Evolutionary conservation across 148 eudicot species (phyloP), one percentile per base, ranked within the genome.

Genomic region (Fallopia convolvulus): DNA sequence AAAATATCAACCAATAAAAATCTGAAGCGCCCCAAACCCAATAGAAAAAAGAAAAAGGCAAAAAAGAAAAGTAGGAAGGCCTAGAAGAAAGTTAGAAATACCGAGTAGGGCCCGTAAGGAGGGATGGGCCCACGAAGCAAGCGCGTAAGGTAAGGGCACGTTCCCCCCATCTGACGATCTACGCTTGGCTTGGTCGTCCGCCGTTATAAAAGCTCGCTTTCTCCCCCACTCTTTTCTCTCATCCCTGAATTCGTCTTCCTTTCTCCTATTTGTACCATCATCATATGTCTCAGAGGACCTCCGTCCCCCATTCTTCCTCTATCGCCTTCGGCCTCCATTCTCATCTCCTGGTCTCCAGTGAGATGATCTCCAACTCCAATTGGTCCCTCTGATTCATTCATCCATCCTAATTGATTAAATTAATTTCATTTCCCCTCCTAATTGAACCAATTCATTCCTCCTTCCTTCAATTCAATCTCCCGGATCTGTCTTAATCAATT

Each of bases 201-300:
- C 14, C 65, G 33, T 50, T 72, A 72, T 72, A 72, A 41, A 72
- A 72, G 10, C 74, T 72, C 74, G 47, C 74, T 13, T 41, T 72
- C 74, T 41, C 47, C 9, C 11, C 74, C 26, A 44, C 26, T 2
- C n/a, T 41, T 18, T 9, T 6, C 73, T 33, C 44, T 14, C 41
- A 14, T 70, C 18, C 7, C 75, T 66, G 72, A 11, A 20, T 72
- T 46, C 75, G 6, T 44, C 52, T 10, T 20, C 75, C 17, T 18
- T 18, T 32, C 41, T 72, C 50, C 50, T 2, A 6, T 7, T 5
- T 4, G 44, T 41, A 39, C 33, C 72, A 21, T 10, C 32, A 49
- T 83, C 83, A 78, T 86, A 90, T 92, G 94, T 91, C 94, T 88
- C 94, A 90, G 18, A 89, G 97, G 70, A 75, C 94, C 21, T 47